Conservation (phyloP, 1,139 yeast genomes). For the Sugiyamaella neomexicana region DNA sequence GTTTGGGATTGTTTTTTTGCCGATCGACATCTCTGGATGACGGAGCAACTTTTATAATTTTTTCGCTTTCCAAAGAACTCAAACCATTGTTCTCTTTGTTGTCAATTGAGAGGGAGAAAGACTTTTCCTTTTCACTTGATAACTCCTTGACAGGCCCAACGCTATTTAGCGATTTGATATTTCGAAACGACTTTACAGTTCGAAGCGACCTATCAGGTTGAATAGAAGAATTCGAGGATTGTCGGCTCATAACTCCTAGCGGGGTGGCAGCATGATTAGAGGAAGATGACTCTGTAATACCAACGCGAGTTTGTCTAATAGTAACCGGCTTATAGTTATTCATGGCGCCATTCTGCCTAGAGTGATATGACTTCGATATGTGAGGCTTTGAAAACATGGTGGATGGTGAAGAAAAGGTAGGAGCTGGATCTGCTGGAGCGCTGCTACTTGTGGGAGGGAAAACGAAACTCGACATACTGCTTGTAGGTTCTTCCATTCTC, state of each 20-base stretch:
- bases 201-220: slow-evolving; percentile 3
- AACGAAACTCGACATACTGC: slow-evolving; percentile 2
- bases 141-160: too few relatives aligned
- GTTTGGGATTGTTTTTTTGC: background rate
- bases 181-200: background rate
- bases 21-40: slow-evolving; percentile 7
- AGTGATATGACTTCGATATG: background rate
- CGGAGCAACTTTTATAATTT: slow-evolving; percentile 23
- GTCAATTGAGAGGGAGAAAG: background rate
- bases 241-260: slow-evolving; percentile 1
- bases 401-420: background rate
- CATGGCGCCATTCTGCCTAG: background rate
- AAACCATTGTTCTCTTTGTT: background rate
- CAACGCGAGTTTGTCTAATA: slow-evolving; percentile 4
- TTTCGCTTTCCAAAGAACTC: slow-evolving; percentile 18
- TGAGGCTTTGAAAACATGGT: background rate
- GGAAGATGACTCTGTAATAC: background rate
- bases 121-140: background rate
- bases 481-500: slow-evolving; percentile 5
- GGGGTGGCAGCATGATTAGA: background rate
- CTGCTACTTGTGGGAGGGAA: slow-evolving; percentile 3
- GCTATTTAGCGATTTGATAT: background rate
- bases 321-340: background rate
- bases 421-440: background rate
- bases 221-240: background rate